phyloP scores from a whole-genome alignment of 192 early-diverging fungal genomes.

The Dissophora globulifera region DNA sequence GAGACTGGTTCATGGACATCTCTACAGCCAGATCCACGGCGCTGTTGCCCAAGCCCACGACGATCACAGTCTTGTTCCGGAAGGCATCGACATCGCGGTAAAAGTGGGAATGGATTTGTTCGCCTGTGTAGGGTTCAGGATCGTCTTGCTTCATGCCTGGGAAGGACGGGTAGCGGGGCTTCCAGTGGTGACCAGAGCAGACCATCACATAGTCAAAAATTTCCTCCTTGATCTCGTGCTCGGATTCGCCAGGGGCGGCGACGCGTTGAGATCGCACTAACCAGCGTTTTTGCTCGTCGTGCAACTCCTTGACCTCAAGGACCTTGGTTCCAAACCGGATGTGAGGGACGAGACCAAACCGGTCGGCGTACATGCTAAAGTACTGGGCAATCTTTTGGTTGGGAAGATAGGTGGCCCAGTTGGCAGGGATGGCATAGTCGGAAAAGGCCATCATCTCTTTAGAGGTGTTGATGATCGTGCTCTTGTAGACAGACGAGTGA shows the following conservation, averaged over 20 bases:
- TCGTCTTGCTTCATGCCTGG: conserved; percentile 53
- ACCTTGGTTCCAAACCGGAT: conserved; percentile 68
- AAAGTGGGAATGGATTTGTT: conserved; percentile 66
- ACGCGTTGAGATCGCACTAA: conserved; percentile 31
- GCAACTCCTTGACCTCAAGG: conserved; percentile 53
- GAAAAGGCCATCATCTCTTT: conserved; percentile 64
- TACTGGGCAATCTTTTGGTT: conserved; percentile 60
- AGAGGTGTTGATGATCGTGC: conserved; percentile 66
- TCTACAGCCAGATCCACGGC: conserved; percentile 68
- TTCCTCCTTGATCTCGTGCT: conserved; percentile 49
- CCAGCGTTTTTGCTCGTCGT: conserved; percentile 57
- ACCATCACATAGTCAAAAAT: conserved; percentile 72
- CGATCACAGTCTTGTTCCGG: conserved; percentile 62
- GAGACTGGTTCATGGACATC: conserved; percentile 61
- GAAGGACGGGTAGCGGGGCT: conserved; percentile 63
- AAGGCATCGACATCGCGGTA: conserved; percentile 64
- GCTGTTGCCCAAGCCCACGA: conserved; percentile 70
- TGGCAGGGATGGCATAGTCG: conserved; percentile 67
- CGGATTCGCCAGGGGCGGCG: background rate
- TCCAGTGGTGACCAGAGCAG: conserved; percentile 68
- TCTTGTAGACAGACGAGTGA: conserved; percentile 67
- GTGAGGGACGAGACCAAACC: conserved; percentile 59
- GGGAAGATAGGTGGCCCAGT: conserved; percentile 69
- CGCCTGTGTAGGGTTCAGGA: conserved; percentile 54
- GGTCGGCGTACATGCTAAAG: conserved; percentile 61